A percentile compares a stretch with the other conserved stretches of the same genome.
Evolutionary conservation across 495 filamentous ascomycete species (phyloP).

Genomic region (Lineolata rhizophorae): DNA sequence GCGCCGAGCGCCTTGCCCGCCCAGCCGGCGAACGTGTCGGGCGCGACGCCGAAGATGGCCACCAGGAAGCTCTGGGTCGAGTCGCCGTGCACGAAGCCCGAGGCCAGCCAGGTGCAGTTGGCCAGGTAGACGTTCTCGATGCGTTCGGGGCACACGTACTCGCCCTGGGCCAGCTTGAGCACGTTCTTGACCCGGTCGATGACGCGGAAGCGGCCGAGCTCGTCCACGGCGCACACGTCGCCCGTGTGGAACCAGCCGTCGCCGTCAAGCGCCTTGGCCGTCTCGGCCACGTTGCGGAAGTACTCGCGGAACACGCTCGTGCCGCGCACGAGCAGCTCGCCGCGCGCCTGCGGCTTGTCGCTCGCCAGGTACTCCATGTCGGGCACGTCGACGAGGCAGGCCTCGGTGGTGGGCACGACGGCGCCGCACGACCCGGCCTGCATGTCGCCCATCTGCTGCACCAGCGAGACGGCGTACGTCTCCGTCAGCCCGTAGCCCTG

Average conservation of each 20-base stretch:
- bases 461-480: conserved; percentile 60
- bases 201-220: conserved; percentile 69
- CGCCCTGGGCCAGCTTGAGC: conserved; percentile 89
- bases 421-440: conserved; percentile 64
- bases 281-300: conserved; percentile 74
- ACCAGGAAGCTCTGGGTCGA: conserved; percentile 65
- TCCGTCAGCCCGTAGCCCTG: conserved; percentile 95
- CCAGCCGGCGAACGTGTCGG: conserved; percentile 57
- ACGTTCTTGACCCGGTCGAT: conserved; percentile 97
- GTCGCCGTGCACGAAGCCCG: conserved; percentile 84
- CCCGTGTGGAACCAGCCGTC: conserved; percentile 97
- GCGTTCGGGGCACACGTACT: conserved; percentile 94
- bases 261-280: conserved; percentile 52
- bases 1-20: conserved; percentile 53
- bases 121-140: conserved; percentile 86
- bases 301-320: conserved; percentile 63
- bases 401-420: conserved; percentile 42
- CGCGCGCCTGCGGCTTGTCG: conserved; percentile 82
- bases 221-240: conserved; percentile 69
- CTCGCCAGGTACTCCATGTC: conserved; percentile 87
- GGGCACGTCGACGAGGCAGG: conserved; percentile 67
- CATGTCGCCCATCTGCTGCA: conserved; percentile 48
- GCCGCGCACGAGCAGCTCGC: conserved; percentile 72
- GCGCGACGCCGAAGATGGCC: conserved; percentile 68
- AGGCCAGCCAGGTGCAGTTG: conserved; percentile 49